These are phyloP conservation scores for Podospora pseudopauciseta DNA, from an alignment of 495 filamentous ascomycete species.

Conservation along the genomic window DNA sequence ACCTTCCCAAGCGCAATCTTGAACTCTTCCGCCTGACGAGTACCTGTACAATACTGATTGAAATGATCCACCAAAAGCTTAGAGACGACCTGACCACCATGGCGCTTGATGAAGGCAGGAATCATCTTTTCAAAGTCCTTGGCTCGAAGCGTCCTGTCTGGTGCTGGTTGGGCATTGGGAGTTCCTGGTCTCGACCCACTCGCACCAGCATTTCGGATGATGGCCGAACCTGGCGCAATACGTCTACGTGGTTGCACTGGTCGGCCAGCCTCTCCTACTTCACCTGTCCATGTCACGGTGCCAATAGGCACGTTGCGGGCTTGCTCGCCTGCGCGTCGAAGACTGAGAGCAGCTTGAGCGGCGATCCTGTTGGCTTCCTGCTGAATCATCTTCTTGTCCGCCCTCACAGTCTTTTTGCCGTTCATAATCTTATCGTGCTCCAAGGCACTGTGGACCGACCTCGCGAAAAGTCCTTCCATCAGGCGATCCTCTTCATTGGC, in stretches of 20 bases:
- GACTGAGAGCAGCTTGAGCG: slow-evolving; percentile 67
- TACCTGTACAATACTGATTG: slow-evolving; percentile 46
- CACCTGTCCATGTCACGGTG: slow-evolving; percentile 90
- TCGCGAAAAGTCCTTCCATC: slow-evolving; percentile 82
- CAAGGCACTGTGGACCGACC: slow-evolving; percentile 75
- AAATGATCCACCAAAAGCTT: slow-evolving; percentile 79
- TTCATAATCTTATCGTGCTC: slow-evolving; percentile 86
- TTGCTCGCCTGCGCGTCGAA: slow-evolving; percentile 67
- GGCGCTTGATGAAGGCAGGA: slow-evolving; percentile 63
- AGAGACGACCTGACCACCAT: slow-evolving; percentile 67
- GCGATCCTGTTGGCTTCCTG: slow-evolving; percentile 77
- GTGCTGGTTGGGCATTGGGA: slow-evolving; percentile 13
- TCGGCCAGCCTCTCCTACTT: slow-evolving; percentile 67
- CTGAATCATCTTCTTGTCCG: slow-evolving; percentile 70
- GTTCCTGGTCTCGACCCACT: slow-evolving; percentile 28
- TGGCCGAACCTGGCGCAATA: slow-evolving; percentile 43
- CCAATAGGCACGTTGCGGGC: slow-evolving; percentile 72
- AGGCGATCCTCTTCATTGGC: slow-evolving; percentile 58
- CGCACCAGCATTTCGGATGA: slow-evolving; percentile 59
- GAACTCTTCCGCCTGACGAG: slow-evolving; percentile 43
- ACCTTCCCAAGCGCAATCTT: slow-evolving; percentile 47
- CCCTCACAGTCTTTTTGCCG: slow-evolving; percentile 54
- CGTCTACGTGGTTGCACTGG: slow-evolving; percentile 40
- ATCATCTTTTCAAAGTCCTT: slow-evolving; percentile 71
- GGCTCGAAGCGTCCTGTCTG: slow-evolving; percentile 29